Evolutionary conservation across 768 basidiomycete genomes (phyloP), one percentile per base, ranked within the genome.

Genomic region (Leucogyrophana mollusca): DNA sequence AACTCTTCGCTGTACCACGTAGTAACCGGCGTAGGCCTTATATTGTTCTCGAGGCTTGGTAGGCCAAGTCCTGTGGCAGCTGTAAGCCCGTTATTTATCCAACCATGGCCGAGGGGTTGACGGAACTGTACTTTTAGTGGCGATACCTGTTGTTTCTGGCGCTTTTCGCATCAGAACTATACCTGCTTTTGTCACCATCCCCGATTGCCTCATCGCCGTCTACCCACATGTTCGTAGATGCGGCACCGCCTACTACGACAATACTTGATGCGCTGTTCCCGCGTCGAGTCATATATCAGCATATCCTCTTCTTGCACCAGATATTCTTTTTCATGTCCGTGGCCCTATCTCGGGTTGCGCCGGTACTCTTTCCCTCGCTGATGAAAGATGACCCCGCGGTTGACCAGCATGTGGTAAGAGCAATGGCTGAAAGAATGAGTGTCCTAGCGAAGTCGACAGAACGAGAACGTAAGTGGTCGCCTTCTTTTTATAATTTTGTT

Each of bases 301-400:
- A 93, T 64, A 76, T 90, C 49, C 67, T 78, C 30, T 79, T 91
- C 63, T 70, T 93, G 32, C 90, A 89, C 56, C 83, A 90, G 51
- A 58, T 88, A 21, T 91, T 89, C 64, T 66, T 90, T 56, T 83
- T 88, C 60, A 57, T 85, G 46, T 87, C 80, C 23, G 75, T 90
- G 32, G 89, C 87, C 0, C 73, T 91, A 9, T 79, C 77, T 13
- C 73, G 84, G 16, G 80, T 93, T 4, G 78, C 78, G 0, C 90
- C 90, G 0, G 78, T 79, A 23, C 68, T 92, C 45, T 76, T 82
- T 51, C 79, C 83, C 9, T 56, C 46, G 1, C 18, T 49, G 47
- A 50, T 54, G 52, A 18, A 18, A 4, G 61, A 68, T 5, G 68
- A 73, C 30, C 57, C 30, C n/a, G 48, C 54, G 36, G 46, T 43